A percentile compares a stretch with the other conserved stretches of the same genome.
These are phyloP conservation scores for Pythium oligandrum DNA, from an alignment of 352 stramenopile species.

Conservation along the genomic window DNA sequence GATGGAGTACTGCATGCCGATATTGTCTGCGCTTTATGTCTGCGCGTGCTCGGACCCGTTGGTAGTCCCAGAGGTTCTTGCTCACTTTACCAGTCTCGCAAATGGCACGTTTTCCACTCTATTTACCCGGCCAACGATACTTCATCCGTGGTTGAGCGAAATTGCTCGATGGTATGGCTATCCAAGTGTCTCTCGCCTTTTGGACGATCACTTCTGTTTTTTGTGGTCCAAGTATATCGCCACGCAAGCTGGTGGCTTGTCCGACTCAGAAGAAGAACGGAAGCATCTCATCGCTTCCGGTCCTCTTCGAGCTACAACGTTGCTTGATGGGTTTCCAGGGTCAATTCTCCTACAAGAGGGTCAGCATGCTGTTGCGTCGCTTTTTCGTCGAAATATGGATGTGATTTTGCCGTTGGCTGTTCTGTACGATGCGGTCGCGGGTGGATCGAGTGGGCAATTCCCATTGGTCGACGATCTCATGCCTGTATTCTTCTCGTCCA, in stretches of 20 bases:
- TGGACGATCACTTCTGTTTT: conserved; percentile 64
- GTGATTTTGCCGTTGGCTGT: conserved; percentile 17
- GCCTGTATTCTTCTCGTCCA: conserved; percentile 3
- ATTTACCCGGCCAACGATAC: conserved; percentile 29
- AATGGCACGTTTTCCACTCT: conserved; percentile 21
- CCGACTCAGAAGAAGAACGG: conserved; percentile 15
- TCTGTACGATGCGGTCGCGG: conserved; percentile 13
- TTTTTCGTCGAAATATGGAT: conserved; percentile 11
- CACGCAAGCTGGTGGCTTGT: conserved; percentile 11
- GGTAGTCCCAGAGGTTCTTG: conserved; percentile 47
- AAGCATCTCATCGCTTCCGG: neutral
- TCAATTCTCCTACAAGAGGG: neutral
- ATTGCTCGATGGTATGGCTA: conserved; percentile 54
- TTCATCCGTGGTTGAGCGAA: conserved; percentile 35
- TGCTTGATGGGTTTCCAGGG: conserved; percentile 13
- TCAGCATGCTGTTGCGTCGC: neutral
- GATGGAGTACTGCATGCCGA: conserved; percentile 22
- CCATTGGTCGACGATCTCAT: conserved; percentile 13
- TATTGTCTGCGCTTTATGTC: conserved; percentile 57
- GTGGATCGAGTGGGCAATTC: conserved; percentile 5
- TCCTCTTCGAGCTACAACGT: conserved; percentile 9
- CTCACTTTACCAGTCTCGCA: conserved; percentile 44
- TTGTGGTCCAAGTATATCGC: conserved; percentile 39
- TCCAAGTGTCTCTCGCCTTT: conserved; percentile 24
- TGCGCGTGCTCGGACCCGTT: conserved; percentile 57